phyloP scores from a whole-genome alignment of 345 rosid species.

The Citropsis articulata region DNA sequence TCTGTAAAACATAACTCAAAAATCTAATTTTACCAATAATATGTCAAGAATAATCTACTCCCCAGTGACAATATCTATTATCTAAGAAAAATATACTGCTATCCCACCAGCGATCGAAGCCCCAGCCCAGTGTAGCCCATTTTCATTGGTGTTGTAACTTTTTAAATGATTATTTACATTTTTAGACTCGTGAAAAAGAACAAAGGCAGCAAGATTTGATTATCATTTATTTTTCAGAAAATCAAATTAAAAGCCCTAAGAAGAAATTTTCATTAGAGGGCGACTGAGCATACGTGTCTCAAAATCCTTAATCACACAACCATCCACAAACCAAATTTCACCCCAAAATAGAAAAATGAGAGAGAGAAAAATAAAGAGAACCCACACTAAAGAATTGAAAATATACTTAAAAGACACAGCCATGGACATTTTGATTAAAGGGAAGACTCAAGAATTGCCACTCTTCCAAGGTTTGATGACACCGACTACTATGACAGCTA shows the following conservation, averaged over 20 bases:
- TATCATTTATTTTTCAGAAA: not conserved
- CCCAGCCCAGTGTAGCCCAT: too few relatives aligned
- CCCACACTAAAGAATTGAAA: not conserved
- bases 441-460: constrained; percentile 29
- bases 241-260: not conserved
- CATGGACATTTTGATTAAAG: not conserved
- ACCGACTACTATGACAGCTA: constrained; percentile 39
- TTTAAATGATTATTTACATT: not conserved
- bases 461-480: constrained; percentile 42
- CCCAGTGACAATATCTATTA: too few relatives aligned
- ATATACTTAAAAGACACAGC: not conserved
- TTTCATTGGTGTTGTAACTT: not conserved
- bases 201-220: not conserved
- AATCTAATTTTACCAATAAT: too few relatives aligned
- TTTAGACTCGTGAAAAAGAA: not conserved
- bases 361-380: not conserved
- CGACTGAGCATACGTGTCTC: not conserved
- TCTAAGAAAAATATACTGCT: too few relatives aligned
- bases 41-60: too few relatives aligned
- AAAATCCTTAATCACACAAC: not conserved
- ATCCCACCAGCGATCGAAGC: too few relatives aligned
- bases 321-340: constrained; percentile 6
- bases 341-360: not conserved
- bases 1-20: too few relatives aligned
- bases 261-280: not conserved